Percentiles rank a stretch among this genome's conserved stretches.
Evolutionary conservation across 768 basidiomycete genomes (phyloP).

Genomic region (Lactarius evosmus): DNA sequence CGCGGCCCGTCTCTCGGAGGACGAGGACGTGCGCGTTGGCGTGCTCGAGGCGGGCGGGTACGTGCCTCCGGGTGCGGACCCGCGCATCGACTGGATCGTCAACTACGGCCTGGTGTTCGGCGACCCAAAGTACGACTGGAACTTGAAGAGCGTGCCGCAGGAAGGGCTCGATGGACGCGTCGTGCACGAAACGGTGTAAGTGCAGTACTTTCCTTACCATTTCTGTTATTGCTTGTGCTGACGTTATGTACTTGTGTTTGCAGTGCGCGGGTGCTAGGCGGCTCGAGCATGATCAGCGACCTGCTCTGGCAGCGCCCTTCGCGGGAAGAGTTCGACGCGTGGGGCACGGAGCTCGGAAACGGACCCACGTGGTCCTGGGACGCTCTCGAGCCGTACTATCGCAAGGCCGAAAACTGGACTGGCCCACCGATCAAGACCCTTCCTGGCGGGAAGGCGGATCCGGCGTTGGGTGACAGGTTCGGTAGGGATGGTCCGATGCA

Average conservation of each 20-base stretch:
- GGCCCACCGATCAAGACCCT: slow-evolving; percentile 16
- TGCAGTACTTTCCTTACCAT: neutral
- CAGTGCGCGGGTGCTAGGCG: slow-evolving; percentile 24
- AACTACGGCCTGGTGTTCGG: slow-evolving; percentile 24
- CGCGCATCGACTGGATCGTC: slow-evolving; percentile 21
- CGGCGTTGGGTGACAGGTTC: slow-evolving; percentile 4
- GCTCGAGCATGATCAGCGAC: slow-evolving; percentile 28
- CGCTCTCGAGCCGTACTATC: slow-evolving; percentile 23
- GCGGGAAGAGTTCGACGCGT: slow-evolving; percentile 24
- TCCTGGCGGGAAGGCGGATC: slow-evolving; percentile 18
- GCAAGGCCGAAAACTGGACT: slow-evolving; percentile 27
- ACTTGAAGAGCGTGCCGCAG: slow-evolving; percentile 26
- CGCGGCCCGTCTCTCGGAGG: slow-evolving; percentile 33
- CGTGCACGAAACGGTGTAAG: slow-evolving; percentile 24
- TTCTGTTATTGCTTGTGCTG: neutral
- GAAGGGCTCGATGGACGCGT: slow-evolving; percentile 20
- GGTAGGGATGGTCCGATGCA: slow-evolving; percentile 24
- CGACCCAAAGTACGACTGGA: slow-evolving; percentile 22
- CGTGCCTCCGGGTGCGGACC: slow-evolving; percentile 23
- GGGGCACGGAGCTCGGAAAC: slow-evolving; percentile 24
- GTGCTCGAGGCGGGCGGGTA: slow-evolving; percentile 35
- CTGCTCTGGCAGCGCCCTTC: slow-evolving; percentile 27
- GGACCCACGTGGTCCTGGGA: slow-evolving; percentile 24
- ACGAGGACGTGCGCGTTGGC: slow-evolving; percentile 23
- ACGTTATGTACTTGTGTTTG: neutral